Evolutionary conservation across 2,329 filamentous ascomycete genomes (phyloP).

Genomic region (Biscogniauxia sp.): DNA sequence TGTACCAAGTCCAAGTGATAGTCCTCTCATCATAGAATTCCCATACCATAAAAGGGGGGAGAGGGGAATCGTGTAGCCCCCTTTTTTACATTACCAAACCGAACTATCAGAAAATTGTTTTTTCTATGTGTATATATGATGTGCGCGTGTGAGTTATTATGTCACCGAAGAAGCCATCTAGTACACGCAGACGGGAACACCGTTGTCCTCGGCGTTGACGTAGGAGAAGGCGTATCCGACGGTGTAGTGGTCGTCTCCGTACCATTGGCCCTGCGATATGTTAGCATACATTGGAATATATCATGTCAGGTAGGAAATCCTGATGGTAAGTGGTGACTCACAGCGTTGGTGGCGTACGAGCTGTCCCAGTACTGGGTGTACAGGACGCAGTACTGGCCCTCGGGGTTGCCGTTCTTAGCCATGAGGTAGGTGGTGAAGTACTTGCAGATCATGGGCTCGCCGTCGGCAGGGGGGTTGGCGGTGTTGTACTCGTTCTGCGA

Average conservation of each 20-base stretch:
- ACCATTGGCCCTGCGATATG: slow-evolving; percentile 20
- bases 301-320: not conserved
- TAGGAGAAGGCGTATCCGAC: slow-evolving; percentile 18
- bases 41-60: no score
- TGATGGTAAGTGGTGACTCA: slow-evolving; percentile 12
- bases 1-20: no score
- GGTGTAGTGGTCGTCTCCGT: slow-evolving; percentile 20
- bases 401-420: slow-evolving; percentile 34
- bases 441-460: slow-evolving; percentile 25
- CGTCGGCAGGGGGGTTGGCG: slow-evolving; percentile 20
- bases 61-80: no score
- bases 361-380: slow-evolving; percentile 34
- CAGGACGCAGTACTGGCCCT: slow-evolving; percentile 38
- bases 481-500: slow-evolving; percentile 29
- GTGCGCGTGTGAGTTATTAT: no score
- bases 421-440: slow-evolving; percentile 40
- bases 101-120: no score
- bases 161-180: not conserved
- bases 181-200: not conserved
- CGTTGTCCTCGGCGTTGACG: not conserved
- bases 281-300: slow-evolving; percentile 3
- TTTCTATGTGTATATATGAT: no score
- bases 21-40: no score
- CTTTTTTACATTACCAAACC: no score
- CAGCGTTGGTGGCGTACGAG: slow-evolving; percentile 25